Evolutionary conservation across 805 yeast species (phyloP), one percentile per base, ranked within the genome.

Genomic region (Dipodascus albidus): DNA sequence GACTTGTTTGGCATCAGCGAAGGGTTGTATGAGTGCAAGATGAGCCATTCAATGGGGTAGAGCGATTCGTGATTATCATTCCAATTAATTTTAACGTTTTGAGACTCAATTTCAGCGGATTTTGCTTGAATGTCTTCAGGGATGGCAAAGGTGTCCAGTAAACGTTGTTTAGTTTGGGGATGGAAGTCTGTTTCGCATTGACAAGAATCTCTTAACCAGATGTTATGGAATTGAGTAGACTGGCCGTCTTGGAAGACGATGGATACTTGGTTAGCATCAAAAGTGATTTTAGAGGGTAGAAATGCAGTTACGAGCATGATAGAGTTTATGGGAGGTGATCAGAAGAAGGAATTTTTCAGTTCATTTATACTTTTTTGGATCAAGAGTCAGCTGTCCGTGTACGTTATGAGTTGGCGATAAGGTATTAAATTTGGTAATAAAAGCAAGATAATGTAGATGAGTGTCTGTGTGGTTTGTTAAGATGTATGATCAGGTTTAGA

Each of bases 201-300:
- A 59, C 87, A 82, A 59, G 76, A 74, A 64, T 82, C 87, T 49
- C 87, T 69, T 19, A 82, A 70, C 87, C 87, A 82, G 49, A 82
- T 72, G 62, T 75, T 63, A 61, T 79, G 80, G 55, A 38, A 38
- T 17, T 38, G 9, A 19, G 20, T 38, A 8, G 20, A 4, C n/a
- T 38, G 44, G 44, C 20, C 44, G 20, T 38, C 20, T 14, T 38
- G 44, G 44, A 38, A 38, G 17, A 6, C 44, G 20, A 38, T 38
- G 20, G 44, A 11, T 11, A 14, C 15, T 17, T 38, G 20, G n/a
- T 4, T 6, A 6, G 9, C 44, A 38, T 38, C 15, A 14, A n/a
- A 38, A 6, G 44, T 11, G 20, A 38, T 19, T 14, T 19, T 14
- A 38, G 20, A 38, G 44, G 6, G 6, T 11, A 38, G 20, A 38